Conservation (phyloP, 2,329 filamentous ascomycete genomes). For the Dactylellina sp. region DNA sequence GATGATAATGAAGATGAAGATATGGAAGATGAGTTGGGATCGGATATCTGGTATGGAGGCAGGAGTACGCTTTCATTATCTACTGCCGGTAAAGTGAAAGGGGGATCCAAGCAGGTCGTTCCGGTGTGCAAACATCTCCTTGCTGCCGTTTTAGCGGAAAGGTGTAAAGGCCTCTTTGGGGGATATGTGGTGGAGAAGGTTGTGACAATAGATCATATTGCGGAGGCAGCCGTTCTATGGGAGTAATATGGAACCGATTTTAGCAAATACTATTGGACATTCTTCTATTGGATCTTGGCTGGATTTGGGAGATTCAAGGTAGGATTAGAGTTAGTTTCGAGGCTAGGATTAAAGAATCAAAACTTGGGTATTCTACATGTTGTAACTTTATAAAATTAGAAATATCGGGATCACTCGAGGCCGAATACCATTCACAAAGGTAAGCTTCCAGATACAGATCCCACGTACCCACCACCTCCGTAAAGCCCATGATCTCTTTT, state of each 20-base stretch:
- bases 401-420: constrained; percentile 57
- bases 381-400: not conserved
- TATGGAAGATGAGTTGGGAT: constrained; percentile 53
- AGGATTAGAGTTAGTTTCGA: not conserved
- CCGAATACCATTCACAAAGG: constrained; percentile 54
- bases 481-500: constrained; percentile 45
- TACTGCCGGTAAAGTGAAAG: constrained; percentile 50
- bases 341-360: not conserved
- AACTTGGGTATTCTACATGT: not conserved
- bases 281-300: not conserved
- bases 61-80: constrained; percentile 63
- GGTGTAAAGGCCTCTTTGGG: constrained; percentile 72
- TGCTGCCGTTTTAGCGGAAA: constrained; percentile 80
- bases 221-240: constrained; percentile 72
- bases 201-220: constrained; percentile 75
- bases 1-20: constrained; percentile 37
- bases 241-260: constrained; percentile 15
- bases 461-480: constrained; percentile 51
- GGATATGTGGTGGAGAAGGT: constrained; percentile 69
- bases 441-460: constrained; percentile 57
- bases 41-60: constrained; percentile 63
- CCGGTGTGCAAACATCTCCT: constrained; percentile 88
- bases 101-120: constrained; percentile 64
- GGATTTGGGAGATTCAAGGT: not conserved
- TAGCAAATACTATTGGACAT: no score